These are phyloP conservation scores for Cercophora scortea DNA, from an alignment of 495 filamentous ascomycete genomes.

Conservation along the genomic window DNA sequence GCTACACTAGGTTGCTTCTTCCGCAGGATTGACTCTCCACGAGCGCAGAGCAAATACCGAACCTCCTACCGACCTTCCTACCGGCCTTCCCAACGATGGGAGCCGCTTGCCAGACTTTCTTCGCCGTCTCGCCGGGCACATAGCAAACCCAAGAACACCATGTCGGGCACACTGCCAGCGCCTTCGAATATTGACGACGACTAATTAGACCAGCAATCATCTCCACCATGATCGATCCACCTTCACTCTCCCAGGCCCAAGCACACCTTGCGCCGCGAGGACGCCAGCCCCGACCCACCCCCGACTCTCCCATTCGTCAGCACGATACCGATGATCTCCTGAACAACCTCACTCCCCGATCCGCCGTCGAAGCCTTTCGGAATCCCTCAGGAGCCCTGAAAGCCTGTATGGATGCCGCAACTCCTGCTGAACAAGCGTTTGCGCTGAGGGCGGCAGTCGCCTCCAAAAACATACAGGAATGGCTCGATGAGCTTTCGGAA, in stretches of 20 bases:
- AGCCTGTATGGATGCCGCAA: conserved; percentile 58
- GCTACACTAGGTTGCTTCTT: too few species aligned
- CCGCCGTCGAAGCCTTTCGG: conserved; percentile 34
- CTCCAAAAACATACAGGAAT: conserved; percentile 64
- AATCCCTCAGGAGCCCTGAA: conserved; percentile 49
- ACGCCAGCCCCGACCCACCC: conserved; percentile 20
- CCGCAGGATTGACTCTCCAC: too few species aligned
- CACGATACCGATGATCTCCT: conserved; percentile 36
- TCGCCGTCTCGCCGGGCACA: conserved; percentile 16
- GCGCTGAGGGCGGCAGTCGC: conserved; percentile 67
- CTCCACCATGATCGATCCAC: conserved; percentile 21
- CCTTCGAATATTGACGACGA: conserved; percentile 8
- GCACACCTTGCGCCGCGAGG: conserved; percentile 11
- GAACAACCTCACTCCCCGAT: conserved; percentile 31
- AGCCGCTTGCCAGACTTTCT: conserved; percentile 1
- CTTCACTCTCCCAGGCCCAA: conserved; percentile 12
- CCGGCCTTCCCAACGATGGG: neutral
- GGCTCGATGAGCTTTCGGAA: conserved; percentile 65
- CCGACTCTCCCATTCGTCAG: conserved; percentile 27
- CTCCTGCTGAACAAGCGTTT: conserved; percentile 59
- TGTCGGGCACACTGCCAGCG: conserved; percentile 12
- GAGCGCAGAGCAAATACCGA: too few species aligned
- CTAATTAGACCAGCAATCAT: neutral
- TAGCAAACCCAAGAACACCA: conserved; percentile 17
- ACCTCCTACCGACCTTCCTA: too few species aligned